phyloP scores from a whole-genome alignment of 768 basidiomycete genomes.

The Lactifluus piperatus region DNA sequence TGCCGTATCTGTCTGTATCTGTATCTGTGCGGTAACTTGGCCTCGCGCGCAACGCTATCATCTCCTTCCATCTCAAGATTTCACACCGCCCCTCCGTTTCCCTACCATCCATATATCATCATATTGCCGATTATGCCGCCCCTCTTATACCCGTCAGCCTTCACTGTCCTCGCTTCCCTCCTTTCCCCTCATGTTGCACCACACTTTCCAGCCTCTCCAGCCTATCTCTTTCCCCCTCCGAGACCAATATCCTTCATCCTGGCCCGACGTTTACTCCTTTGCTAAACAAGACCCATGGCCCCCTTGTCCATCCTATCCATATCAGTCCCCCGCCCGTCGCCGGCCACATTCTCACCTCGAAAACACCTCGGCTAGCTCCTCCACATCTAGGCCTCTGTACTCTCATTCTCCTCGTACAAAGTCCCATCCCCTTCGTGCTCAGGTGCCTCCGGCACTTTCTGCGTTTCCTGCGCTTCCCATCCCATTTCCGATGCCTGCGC shows the following conservation, averaged over 20 bases:
- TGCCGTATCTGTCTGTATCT: neutral
- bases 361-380: neutral
- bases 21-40: neutral
- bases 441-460: neutral
- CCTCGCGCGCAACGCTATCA: constrained; percentile 10
- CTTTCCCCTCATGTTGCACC: constrained; percentile 23
- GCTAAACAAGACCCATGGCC: constrained; percentile 12
- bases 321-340: neutral
- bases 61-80: constrained; percentile 15
- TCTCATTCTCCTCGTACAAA: neutral
- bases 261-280: constrained; percentile 1
- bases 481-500: neutral
- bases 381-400: neutral
- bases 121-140: constrained; percentile 16
- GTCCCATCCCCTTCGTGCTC: neutral
- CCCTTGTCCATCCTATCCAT: neutral
- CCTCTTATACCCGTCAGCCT: constrained; percentile 17
- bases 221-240: constrained; percentile 21
- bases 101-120: constrained; percentile 16
- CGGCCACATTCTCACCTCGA: neutral
- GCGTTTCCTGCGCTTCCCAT: constrained; percentile 7
- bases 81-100: constrained; percentile 19
- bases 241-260: constrained; percentile 15
- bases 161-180: constrained; percentile 10
- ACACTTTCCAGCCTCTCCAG: constrained; percentile 7